A percentile compares a stretch with the other conserved stretches of the same genome.
phyloP scores from a whole-genome alignment of 2,329 filamentous ascomycete species.

The Penicillium olsonii region DNA sequence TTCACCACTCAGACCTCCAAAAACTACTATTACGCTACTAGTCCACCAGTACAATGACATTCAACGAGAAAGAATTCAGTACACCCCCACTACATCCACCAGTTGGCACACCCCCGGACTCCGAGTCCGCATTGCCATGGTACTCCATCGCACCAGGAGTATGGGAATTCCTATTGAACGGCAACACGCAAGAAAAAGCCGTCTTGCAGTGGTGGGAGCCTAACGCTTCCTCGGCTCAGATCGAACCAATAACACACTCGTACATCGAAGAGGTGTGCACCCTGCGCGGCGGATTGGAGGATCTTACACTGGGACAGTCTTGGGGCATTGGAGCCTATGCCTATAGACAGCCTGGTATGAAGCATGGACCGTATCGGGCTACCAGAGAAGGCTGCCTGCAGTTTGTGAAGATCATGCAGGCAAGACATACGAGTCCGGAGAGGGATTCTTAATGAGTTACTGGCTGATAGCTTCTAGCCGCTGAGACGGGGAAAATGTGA shows the following conservation, averaged over 20 bases:
- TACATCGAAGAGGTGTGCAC: slow-evolving; percentile 45
- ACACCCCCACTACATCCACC: slow-evolving; percentile 20
- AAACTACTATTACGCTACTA: too few relatives aligned
- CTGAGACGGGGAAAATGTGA: not conserved
- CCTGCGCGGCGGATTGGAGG: slow-evolving; percentile 38
- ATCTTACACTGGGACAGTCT: slow-evolving; percentile 30
- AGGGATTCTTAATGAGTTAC: too few relatives aligned
- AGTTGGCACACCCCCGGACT: slow-evolving; percentile 16
- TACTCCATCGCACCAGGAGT: slow-evolving; percentile 34
- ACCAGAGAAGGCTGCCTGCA: slow-evolving; percentile 40
- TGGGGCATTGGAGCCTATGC: slow-evolving; percentile 43
- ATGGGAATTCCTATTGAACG: slow-evolving; percentile 41
- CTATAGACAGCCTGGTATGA: slow-evolving; percentile 44
- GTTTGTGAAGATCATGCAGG: slow-evolving; percentile 27
- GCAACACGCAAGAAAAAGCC: slow-evolving; percentile 31
- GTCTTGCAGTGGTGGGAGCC: slow-evolving; percentile 42
- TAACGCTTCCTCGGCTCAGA: slow-evolving; percentile 27
- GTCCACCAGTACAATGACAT: slow-evolving; percentile 12
- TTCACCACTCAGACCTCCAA: too few relatives aligned
- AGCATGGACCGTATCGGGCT: slow-evolving; percentile 41
- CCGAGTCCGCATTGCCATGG: slow-evolving; percentile 18
- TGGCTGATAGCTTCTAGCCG: too few relatives aligned
- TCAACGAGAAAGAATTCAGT: slow-evolving; percentile 27
- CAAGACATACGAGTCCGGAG: not conserved
- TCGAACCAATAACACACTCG: slow-evolving; percentile 35